Conservation (phyloP, 1,139 yeast genomes). For the Blastobotrys capitulatus region DNA sequence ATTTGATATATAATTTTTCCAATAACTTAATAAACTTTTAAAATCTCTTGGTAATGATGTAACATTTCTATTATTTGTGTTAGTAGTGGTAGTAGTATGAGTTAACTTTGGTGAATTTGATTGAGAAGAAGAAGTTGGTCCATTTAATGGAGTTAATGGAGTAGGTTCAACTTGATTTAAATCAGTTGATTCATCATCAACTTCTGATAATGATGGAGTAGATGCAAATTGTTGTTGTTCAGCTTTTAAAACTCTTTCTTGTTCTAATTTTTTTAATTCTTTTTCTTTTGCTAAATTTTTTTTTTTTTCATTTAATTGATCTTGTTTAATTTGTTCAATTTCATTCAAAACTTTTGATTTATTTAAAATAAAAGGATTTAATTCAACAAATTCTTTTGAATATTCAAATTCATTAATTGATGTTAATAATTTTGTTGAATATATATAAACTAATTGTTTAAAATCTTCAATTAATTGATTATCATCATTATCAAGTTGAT, state of each 20-base stretch:
- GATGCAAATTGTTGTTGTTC: conserved; percentile 5
- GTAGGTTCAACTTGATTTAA: conserved; percentile 1
- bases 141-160: neutral
- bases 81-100: neutral
- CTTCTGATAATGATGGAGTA: conserved; percentile 3
- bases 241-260: conserved; percentile 13
- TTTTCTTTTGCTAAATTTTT: conserved; percentile 1
- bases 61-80: neutral
- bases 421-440: conserved; percentile 22
- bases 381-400: conserved; percentile 20
- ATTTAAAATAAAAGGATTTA: conserved; percentile 9
- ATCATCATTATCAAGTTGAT: neutral
- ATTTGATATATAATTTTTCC: conserved; percentile 11
- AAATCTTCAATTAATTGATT: conserved; percentile 11
- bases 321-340: conserved; percentile 1
- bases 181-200: neutral
- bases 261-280: conserved; percentile 7
- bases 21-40: conserved; percentile 10
- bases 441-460: conserved; percentile 19
- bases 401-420: conserved; percentile 21
- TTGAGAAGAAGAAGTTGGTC: neutral
- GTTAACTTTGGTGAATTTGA: neutral
- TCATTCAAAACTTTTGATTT: neutral
- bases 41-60: conserved; percentile 4
- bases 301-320: conserved; percentile 4